A percentile compares a stretch with the other conserved stretches of the same genome.
phyloP scores from a whole-genome alignment of 306 rosid species.

The Cicer chorassanicum region DNA sequence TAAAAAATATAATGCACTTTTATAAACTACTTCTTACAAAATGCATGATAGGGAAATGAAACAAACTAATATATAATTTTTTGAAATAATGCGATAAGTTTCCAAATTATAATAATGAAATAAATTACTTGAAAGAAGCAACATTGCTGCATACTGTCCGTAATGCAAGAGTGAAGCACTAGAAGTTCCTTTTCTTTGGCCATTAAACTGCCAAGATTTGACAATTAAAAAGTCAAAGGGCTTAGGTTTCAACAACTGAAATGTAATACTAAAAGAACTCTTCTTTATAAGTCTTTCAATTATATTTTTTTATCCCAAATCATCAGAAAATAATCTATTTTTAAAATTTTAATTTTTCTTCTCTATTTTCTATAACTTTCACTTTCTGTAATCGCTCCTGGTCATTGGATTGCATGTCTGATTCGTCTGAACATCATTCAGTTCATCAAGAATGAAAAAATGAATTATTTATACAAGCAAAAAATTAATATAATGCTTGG shows the following conservation, averaged over 20 bases:
- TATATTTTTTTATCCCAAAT: background rate
- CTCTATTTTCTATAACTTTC: conserved; percentile 22
- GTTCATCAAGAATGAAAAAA: conserved; percentile 34
- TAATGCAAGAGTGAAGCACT: conserved; percentile 10
- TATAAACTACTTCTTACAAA: conserved; percentile 30
- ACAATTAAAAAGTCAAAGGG: conserved; percentile 17
- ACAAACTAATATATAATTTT: background rate
- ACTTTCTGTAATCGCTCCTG: conserved; percentile 16
- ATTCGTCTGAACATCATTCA: conserved; percentile 33
- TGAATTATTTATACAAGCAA: conserved; percentile 13
- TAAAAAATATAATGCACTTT: conserved; percentile 33
- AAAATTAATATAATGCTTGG: conserved; percentile 22
- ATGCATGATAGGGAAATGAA: conserved; percentile 27
- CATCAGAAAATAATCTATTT: conserved; percentile 7
- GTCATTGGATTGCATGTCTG: conserved; percentile 27
- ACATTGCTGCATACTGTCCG: conserved; percentile 14
- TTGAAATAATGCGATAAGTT: background rate
- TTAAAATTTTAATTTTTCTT: conserved; percentile 2
- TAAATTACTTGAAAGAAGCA: conserved; percentile 36
- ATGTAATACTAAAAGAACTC: background rate
- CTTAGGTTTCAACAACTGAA: conserved; percentile 14
- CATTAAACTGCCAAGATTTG: conserved; percentile 20
- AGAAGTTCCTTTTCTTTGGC: conserved; percentile 21
- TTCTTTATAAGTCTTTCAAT: background rate
- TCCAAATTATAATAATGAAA: conserved; percentile 31